These are phyloP conservation scores for Elongisporangium prolatum DNA, from an alignment of 352 stramenopile species.

Conservation along the genomic window DNA sequence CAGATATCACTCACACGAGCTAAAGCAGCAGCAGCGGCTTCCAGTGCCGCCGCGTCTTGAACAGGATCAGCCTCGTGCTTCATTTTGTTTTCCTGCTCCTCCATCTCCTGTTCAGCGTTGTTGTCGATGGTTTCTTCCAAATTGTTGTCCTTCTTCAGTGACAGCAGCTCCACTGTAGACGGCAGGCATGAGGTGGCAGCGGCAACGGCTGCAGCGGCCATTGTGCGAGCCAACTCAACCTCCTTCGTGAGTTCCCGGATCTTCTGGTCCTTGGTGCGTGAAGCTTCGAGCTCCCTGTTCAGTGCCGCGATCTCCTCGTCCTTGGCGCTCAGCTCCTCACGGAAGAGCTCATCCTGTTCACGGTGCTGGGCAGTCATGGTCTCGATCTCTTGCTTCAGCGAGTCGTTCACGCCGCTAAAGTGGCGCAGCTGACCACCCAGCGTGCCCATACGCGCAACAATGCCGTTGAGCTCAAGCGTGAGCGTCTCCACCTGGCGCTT, in stretches of 20 bases:
- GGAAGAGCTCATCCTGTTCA: constrained; percentile 27
- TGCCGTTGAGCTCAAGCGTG: neutral
- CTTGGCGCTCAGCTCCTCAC: constrained; percentile 44
- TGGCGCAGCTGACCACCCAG: constrained; percentile 16
- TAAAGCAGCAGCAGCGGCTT: neutral
- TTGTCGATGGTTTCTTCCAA: neutral
- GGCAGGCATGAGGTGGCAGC: neutral
- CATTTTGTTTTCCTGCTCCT: neutral
- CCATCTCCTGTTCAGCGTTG: neutral
- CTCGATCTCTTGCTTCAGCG: constrained; percentile 22
- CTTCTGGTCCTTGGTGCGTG: constrained; percentile 1
- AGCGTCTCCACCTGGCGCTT: neutral
- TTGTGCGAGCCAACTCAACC: neutral
- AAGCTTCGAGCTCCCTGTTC: constrained; percentile 38
- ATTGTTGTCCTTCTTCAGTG: neutral
- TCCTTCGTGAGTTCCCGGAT: neutral
- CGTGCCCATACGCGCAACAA: neutral
- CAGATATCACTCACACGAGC: no score
- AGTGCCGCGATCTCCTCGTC: constrained; percentile 47
- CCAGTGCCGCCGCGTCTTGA: neutral
- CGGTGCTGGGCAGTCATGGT: constrained; percentile 29
- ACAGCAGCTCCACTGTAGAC: neutral
- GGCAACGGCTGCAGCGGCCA: neutral
- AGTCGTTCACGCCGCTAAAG: constrained; percentile 25
- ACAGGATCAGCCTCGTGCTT: neutral